These are phyloP conservation scores for Pontederia paniculata DNA, from an alignment of 176 grass and related monocot genomes.

Conservation along the genomic window DNA sequence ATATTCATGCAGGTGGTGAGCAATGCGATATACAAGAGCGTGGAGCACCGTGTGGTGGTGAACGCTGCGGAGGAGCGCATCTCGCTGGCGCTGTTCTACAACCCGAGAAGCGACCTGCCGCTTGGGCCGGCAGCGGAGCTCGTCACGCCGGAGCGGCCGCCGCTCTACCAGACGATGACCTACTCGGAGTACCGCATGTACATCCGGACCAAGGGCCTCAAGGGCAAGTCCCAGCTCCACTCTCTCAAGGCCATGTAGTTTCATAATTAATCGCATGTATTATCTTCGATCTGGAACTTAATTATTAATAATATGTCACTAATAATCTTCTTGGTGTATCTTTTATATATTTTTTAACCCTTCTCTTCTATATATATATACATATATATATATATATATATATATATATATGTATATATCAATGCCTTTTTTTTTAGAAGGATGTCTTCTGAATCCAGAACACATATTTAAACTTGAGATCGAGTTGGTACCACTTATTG, in stretches of 20 bases:
- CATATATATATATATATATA: too few species aligned
- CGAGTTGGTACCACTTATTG: too few species aligned
- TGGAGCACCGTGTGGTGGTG: slow-evolving; percentile 64
- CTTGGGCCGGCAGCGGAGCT: slow-evolving; percentile 42
- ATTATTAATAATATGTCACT: too few species aligned
- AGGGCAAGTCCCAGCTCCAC: slow-evolving; percentile 60
- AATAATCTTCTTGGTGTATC: too few species aligned
- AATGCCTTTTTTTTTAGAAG: too few species aligned
- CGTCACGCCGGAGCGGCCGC: slow-evolving; percentile 28
- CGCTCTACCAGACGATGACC: slow-evolving; percentile 66
- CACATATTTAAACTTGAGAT: too few species aligned
- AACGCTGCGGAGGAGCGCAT: slow-evolving; percentile 52
- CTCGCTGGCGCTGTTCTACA: slow-evolving; percentile 86
- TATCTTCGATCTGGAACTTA: too few species aligned
- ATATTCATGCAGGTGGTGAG: slow-evolving; percentile 44
- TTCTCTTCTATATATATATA: too few species aligned
- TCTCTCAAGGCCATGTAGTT: slow-evolving; percentile 28
- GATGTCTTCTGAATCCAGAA: too few species aligned
- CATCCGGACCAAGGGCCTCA: slow-evolving; percentile 49
- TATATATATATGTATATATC: too few species aligned
- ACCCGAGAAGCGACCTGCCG: slow-evolving; percentile 46
- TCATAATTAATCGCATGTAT: too few species aligned
- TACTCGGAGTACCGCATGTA: slow-evolving; percentile 57
- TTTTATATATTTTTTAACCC: too few species aligned
- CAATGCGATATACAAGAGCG: slow-evolving; percentile 57